phyloP scores from a whole-genome alignment of 306 rosid species.

The Begonia masoniana region DNA sequence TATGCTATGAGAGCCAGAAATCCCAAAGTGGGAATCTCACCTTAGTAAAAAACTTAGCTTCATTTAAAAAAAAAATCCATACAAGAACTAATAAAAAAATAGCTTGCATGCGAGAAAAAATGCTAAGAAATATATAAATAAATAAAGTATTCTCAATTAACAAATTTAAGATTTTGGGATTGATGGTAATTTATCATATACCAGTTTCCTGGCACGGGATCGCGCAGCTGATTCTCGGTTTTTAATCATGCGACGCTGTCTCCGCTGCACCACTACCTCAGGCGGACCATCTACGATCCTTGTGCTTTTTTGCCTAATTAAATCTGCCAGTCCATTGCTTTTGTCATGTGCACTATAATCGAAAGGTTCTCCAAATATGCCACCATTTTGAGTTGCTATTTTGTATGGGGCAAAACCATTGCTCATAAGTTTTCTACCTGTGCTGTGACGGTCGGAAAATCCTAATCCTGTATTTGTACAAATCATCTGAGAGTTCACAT shows the following conservation, averaged over 20 bases:
- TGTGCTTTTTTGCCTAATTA: constrained; percentile 19
- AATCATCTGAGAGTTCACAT: constrained; percentile 15
- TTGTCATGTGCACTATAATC: constrained; percentile 13
- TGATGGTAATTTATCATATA: constrained; percentile 7
- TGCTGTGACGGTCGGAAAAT: constrained; percentile 13
- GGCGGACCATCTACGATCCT: constrained; percentile 43
- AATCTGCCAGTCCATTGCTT: constrained; percentile 13
- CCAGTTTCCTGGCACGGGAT: constrained; percentile 76
- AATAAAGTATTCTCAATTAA: too few species aligned
- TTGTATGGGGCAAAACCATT: constrained; percentile 12
- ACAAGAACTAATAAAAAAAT: too few species aligned
- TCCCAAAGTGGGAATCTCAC: too few species aligned
- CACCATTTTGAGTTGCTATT: constrained; percentile 17
- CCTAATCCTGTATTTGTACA: constrained; percentile 12
- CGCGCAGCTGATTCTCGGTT: constrained; percentile 80
- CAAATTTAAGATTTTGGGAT: neutral
- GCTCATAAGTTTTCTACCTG: constrained; percentile 8
- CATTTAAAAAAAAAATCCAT: too few species aligned
- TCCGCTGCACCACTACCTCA: constrained; percentile 44
- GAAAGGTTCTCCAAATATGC: constrained; percentile 10
- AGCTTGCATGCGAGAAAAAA: too few species aligned
- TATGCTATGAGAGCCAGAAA: too few species aligned
- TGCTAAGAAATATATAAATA: too few species aligned
- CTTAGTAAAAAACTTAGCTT: too few species aligned
- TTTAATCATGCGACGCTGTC: constrained; percentile 77